Base-by-base conservation (phyloP, 139 green algal species). In the Desmodesmus armatus region DNA sequence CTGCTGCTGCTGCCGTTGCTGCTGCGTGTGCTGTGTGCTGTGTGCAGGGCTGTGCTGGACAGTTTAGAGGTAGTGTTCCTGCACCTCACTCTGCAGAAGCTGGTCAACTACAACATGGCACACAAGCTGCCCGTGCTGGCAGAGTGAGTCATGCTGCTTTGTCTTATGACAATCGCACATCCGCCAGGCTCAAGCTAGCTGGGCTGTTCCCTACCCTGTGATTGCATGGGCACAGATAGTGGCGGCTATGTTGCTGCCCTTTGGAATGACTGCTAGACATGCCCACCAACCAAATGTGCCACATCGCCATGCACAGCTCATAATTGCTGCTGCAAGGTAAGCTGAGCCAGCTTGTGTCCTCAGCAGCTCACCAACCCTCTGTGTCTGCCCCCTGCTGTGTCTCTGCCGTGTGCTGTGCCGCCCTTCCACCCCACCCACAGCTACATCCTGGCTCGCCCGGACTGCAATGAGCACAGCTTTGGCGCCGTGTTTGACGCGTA, bases 391-490 rank as follows among this genome's bases (percentile, higher is more conserved):
- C n/a, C n/a, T n/a, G n/a, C n/a, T n/a, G n/a, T n/a, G n/a, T n/a
- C n/a, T n/a, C n/a, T n/a, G n/a, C 60, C 25, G 5, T 69, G 25
- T 69, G 60, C 17, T n/a, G 17, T 33, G 15, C 25, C 11, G 11
- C 25, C 17, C 13, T n/a, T 5, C 60, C 15, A 17, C 43, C 19
- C 4, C 43, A 37, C 23, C 21, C 72, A 55, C 51, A 86, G 80
- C 35, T 86, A 86, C 53, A 35, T 70, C 25, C 80, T 86, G 47
- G 27, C 39, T 21, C 80, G 80, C 9, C 80, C 67, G 9, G 82
- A 87, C 44, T 33, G 33, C 40, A 88, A 90, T 75, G 69, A 87
- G 27, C 87, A 90, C 83, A 88, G 83, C 5, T 88, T 62, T 70
- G 83, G 62, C 3, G 41, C 72, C 9, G 71, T 85, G 17, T 90